phyloP scores from a whole-genome alignment of 345 rosid genomes.

The Salix brachista region DNA sequence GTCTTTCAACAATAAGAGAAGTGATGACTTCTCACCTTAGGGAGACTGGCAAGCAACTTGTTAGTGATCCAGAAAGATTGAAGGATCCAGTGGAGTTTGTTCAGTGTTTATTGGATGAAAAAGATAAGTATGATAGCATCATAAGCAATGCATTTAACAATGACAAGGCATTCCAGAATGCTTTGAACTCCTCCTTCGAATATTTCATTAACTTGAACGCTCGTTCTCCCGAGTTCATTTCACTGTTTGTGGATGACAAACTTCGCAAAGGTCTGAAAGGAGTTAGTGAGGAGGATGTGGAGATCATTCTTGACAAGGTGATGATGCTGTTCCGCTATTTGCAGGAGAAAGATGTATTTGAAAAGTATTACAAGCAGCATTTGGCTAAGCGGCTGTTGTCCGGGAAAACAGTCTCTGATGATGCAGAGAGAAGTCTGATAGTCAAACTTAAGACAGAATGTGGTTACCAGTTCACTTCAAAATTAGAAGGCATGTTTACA shows the following conservation, averaged over 20 bases:
- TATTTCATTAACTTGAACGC: slow-evolving; percentile 83
- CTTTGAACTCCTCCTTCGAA: slow-evolving; percentile 87
- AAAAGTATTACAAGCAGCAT: slow-evolving; percentile 97
- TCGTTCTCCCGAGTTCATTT: slow-evolving; percentile 95
- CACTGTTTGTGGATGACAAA: slow-evolving; percentile 91
- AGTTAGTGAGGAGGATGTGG: slow-evolving; percentile 87
- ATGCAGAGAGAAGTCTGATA: slow-evolving; percentile 91
- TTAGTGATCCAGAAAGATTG: slow-evolving; percentile 84
- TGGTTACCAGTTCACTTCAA: slow-evolving; percentile 95
- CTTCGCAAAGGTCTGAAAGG: slow-evolving; percentile 91
- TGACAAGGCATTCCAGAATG: slow-evolving; percentile 95
- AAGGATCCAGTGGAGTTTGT: slow-evolving; percentile 97
- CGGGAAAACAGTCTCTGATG: slow-evolving; percentile 89
- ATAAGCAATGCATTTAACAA: slow-evolving; percentile 67
- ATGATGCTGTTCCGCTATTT: slow-evolving; percentile 98
- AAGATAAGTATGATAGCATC: slow-evolving; percentile 77
- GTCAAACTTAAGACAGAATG: slow-evolving; percentile 97
- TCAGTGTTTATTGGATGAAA: slow-evolving; percentile 85
- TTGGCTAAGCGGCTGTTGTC: slow-evolving; percentile 93
- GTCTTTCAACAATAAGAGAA: slow-evolving; percentile 69
- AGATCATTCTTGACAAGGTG: slow-evolving; percentile 87
- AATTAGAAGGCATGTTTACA: slow-evolving; percentile 97
- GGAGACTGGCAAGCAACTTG: slow-evolving; percentile 89
- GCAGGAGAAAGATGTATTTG: slow-evolving; percentile 97
- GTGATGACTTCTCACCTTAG: slow-evolving; percentile 92